These are phyloP conservation scores for Ceratopteris richardii DNA, from an alignment of 75 land plant species.

Conservation along the genomic window DNA sequence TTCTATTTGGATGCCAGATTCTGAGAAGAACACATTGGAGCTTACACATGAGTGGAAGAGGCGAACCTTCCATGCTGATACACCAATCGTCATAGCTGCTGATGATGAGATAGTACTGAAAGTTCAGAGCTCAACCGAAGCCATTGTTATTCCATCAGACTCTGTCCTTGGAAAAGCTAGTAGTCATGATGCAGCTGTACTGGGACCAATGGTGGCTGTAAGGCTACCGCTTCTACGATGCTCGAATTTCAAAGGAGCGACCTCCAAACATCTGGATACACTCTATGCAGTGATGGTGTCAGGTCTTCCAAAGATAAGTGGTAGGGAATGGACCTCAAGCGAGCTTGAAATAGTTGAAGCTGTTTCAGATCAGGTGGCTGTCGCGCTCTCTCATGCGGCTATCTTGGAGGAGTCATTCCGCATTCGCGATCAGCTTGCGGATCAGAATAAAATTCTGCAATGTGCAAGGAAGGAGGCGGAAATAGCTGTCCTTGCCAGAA, in stretches of 20 bases:
- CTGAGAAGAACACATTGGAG: slow-evolving; percentile 39
- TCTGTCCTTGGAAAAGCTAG: slow-evolving; percentile 41
- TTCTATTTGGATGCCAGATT: slow-evolving; percentile 81
- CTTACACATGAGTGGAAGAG: slow-evolving; percentile 55
- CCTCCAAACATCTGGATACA: slow-evolving; percentile 50
- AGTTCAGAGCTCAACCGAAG: slow-evolving; percentile 35
- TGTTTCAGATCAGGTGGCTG: slow-evolving; percentile 91
- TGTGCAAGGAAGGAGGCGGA: slow-evolving; percentile 50
- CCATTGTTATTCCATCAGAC: slow-evolving; percentile 29
- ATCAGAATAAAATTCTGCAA: slow-evolving; percentile 56
- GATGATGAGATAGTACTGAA: slow-evolving; percentile 38
- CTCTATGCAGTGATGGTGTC: slow-evolving; percentile 45
- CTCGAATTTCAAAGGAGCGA: slow-evolving; percentile 66
- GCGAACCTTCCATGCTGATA: slow-evolving; percentile 20
- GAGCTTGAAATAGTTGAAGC: slow-evolving; percentile 72
- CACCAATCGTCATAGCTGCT: slow-evolving; percentile 26
- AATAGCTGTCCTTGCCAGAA: slow-evolving; percentile 69
- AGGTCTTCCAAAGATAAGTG: slow-evolving; percentile 26
- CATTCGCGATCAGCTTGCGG: slow-evolving; percentile 53
- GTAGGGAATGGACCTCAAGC: slow-evolving; percentile 41
- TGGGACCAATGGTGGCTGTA: slow-evolving; percentile 68
- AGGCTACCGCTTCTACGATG: slow-evolving; percentile 69
- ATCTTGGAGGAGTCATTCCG: slow-evolving; percentile 74
- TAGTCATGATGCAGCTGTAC: slow-evolving; percentile 19
- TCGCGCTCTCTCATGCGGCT: slow-evolving; percentile 84